Conservation (phyloP, 202 grass and related monocot species). For the Carex arenaria region DNA sequence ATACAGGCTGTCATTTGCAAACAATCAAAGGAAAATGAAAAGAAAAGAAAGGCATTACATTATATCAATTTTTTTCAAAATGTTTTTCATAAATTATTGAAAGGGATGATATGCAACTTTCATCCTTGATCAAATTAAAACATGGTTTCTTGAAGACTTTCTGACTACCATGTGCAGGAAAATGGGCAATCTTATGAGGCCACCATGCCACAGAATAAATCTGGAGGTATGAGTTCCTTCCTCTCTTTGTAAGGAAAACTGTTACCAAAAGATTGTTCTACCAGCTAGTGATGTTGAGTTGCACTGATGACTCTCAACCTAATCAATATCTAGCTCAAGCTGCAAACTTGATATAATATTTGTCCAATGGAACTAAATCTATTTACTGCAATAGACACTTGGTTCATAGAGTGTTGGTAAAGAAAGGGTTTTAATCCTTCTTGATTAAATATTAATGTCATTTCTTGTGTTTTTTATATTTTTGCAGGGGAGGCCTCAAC, state of each 20-base stretch:
- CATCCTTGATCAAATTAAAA: background rate
- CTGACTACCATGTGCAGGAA: conserved; percentile 5
- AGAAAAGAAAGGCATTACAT: background rate
- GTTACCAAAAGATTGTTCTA: background rate
- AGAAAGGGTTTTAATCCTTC: background rate
- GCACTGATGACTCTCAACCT: background rate
- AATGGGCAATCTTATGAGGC: background rate
- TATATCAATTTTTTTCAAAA: background rate
- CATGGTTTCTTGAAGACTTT: background rate
- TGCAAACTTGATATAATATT: background rate
- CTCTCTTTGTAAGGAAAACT: background rate
- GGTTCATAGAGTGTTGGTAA: background rate
- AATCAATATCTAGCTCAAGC: background rate
- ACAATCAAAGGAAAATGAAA: background rate
- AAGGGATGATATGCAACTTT: background rate
- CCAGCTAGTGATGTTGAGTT: conserved; percentile 1
- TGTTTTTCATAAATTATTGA: background rate
- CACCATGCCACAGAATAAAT: conserved; percentile 4
- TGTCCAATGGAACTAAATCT: background rate
- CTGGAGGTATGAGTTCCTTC: background rate
- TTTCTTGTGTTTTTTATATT: background rate
- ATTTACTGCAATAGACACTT: background rate
- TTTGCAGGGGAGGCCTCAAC: conserved; percentile 6
- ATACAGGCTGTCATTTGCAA: background rate
- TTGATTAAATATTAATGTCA: background rate